Evolutionary conservation across 148 eudicot species (phyloP), one percentile per base, ranked within the genome.

Genomic region (Rhododendron ferrugineum): DNA sequence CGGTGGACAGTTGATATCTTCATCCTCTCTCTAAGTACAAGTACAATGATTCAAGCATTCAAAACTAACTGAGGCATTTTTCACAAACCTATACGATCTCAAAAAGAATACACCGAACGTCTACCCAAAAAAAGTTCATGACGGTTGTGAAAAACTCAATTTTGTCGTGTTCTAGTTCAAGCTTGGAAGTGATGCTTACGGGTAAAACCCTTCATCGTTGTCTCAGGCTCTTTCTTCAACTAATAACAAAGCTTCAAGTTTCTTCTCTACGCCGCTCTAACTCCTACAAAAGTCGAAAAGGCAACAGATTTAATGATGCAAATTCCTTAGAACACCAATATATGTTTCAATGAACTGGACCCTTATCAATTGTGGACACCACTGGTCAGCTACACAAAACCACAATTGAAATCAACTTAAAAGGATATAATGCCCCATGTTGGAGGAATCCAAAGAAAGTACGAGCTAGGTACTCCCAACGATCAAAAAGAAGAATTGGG

Each of bases 211-310:
- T 54, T 11, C 8, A 2, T 26, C 47, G 14, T 3, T 26, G 81
- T 32, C 78, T 89, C 87, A 93, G 54, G 68, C 93, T 11, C 82
- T 76, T 28, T 93, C 92, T 23, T 80, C 86, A 46, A 91, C 60
- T 89, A 96, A 86, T 89, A 96, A 84, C 90, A 94, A 85, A 84
- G 96, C 89, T 88, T 96, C 96, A n/a, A 95, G 98, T 34, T 84
- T 94, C 98, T 88, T 90, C 90, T 78, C 91, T 87, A 64, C 92
- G 90, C 74, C 87, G 89, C 89, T 96, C 96, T 73, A 95, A 81
- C 42, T 95, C 98, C 98, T 96, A 92, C 42, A 40, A 87, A 84
- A 60, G 28, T 86, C 76, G 83, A 58, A 14, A 75, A 9, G 16
- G 3, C 32, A 64, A 56, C 20, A 64, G 47, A 34, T n/a, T 40